These are phyloP conservation scores for Coemansia sp. DNA, from an alignment of 192 early-diverging fungal genomes.

Conservation along the genomic window DNA sequence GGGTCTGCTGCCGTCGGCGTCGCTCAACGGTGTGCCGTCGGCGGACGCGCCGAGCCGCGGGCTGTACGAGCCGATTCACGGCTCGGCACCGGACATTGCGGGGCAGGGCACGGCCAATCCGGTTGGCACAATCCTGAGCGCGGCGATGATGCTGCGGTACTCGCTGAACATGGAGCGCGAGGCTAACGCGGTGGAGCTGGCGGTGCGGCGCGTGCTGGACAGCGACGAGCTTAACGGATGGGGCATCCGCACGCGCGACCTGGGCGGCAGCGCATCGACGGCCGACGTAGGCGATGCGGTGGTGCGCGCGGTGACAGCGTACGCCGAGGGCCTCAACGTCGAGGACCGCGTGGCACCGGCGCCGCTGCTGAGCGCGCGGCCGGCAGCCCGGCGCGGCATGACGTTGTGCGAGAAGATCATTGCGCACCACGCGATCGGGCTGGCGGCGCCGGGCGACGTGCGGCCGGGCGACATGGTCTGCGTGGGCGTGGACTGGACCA, in stretches of 20 bases:
- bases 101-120: constrained; percentile 97
- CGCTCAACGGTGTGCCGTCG: constrained; percentile 81
- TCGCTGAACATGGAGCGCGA: constrained; percentile 87
- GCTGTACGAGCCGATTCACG: constrained; percentile 99
- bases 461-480: constrained; percentile 78
- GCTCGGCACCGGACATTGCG: constrained; percentile 97
- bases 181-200: constrained; percentile 86
- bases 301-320: constrained; percentile 60
- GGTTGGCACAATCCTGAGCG: constrained; percentile 94
- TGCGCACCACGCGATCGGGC: constrained; percentile 68
- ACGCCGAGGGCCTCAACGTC: constrained; percentile 59
- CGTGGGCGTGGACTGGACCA: constrained; percentile 77
- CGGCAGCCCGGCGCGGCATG: constrained; percentile 60
- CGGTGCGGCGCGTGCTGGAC: constrained; percentile 90
- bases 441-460: constrained; percentile 61
- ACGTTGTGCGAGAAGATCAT: constrained; percentile 78
- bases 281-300: constrained; percentile 90
- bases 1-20: constrained; percentile 90
- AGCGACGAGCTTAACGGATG: constrained; percentile 63
- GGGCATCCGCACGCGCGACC: constrained; percentile 82
- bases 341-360: constrained; percentile 48
- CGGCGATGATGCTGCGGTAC: constrained; percentile 92
- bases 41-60: constrained; percentile 69
- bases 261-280: constrained; percentile 83
- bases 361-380: constrained; percentile 46